Base-by-base conservation (phyloP, 345 rosid genomes). In the Litchi chinensis region DNA sequence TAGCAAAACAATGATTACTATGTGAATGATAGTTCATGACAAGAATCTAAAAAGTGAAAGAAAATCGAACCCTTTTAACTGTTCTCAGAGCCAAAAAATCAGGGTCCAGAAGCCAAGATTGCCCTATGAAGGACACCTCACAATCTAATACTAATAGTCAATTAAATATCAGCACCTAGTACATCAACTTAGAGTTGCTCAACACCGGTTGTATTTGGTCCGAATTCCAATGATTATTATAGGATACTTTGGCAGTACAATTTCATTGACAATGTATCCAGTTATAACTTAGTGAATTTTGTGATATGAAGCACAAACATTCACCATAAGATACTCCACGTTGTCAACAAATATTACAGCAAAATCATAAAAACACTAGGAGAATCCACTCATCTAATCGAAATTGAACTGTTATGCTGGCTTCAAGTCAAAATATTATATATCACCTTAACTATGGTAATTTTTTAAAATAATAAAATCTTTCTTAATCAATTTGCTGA, bases 11-110 rank as follows among this genome's bases (percentile, higher is more conserved):
- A 41, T 77, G 60, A 70, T 63, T 37, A 32, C 52, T 44, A 69
- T 44, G 74, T 37, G 66, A 73, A 50, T 37, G 41, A 60, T 52
- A 10, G 50, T 44, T 69, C 79, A 72, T 66, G 68, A 79, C 57
- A 21, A 65, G 79, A 80, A 83, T 78, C 71, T 56, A 82, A n/a
- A 74, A 80, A 64, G 68, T 59, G 70, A 75, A 59, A 60, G 70
- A 56, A 26, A 62, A 43, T 68, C 68, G 21, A 15, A 63, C 43
- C 64, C 57, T 67, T 71, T 62, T 72, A 67, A 71, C 67, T 64
- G 40, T 11, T 56, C 69, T 71, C 70, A 66, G 83, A 76, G 70
- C 74, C 75, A 54, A 41, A 84, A 69, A 80, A 72, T 60, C 40
- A 70, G 62, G 70, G 73, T 82, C 76, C 74, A 80, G 41, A 37